phyloP scores from a whole-genome alignment of 345 rosid genomes.

The Viola odorata region DNA sequence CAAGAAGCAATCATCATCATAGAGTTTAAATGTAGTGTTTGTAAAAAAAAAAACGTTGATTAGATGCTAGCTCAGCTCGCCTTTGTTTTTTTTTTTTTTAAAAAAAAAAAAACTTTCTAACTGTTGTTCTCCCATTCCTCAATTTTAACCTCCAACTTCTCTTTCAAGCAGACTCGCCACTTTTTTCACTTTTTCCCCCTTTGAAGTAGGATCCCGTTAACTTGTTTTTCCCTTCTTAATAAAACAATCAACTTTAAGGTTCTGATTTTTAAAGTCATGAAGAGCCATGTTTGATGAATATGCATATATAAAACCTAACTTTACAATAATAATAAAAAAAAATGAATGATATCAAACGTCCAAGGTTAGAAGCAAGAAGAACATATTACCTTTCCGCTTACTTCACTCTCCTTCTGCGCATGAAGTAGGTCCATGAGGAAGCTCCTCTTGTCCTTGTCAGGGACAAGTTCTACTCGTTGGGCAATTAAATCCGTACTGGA shows the following conservation, averaged over 20 bases:
- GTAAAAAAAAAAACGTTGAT: no score
- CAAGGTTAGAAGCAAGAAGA: not conserved
- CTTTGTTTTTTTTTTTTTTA: no score
- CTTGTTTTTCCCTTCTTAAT: no score
- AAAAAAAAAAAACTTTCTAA: not conserved
- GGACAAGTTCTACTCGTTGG: constrained; percentile 95
- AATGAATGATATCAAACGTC: not conserved
- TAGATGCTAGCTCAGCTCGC: no score
- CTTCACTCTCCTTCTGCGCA: constrained; percentile 79
- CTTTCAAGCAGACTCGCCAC: no score
- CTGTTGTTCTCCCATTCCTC: not conserved
- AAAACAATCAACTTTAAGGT: no score
- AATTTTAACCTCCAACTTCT: no score
- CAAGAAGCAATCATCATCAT: not conserved
- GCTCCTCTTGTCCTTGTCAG: constrained; percentile 94
- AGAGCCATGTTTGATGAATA: no score
- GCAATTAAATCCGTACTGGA: constrained; percentile 97
- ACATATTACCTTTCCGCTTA: constrained; percentile 63
- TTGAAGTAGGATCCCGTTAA: no score
- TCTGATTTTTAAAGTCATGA: no score
- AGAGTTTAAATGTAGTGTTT: no score
- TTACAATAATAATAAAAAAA: not conserved
- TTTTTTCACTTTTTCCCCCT: no score
- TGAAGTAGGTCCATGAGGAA: constrained; percentile 99
- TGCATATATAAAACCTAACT: not conserved